These are phyloP conservation scores for Kwoniella pini DNA, from an alignment of 768 basidiomycete species.

Conservation along the genomic window DNA sequence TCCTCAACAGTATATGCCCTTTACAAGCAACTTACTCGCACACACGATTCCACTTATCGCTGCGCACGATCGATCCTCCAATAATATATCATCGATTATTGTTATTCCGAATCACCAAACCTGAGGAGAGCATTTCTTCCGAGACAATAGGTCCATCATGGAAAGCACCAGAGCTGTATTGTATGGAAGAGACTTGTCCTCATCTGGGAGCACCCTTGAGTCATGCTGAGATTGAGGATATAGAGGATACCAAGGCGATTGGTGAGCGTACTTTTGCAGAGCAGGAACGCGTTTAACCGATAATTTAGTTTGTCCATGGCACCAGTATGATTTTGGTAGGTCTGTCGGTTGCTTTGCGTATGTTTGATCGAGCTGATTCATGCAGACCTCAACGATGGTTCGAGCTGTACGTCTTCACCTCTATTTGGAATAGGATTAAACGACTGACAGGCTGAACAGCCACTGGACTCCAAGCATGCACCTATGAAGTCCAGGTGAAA, in stretches of 20 bases:
- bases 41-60: conserved; percentile 38
- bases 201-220: conserved; percentile 78
- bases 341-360: background rate
- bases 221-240: conserved; percentile 59
- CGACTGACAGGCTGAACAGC: background rate
- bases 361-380: background rate
- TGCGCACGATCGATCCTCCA: conserved; percentile 30
- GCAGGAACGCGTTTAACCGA: background rate
- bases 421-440: background rate
- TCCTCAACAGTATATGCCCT: conserved; percentile 21
- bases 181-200: conserved; percentile 78
- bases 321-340: conserved; percentile 48
- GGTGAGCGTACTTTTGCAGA: conserved; percentile 9
- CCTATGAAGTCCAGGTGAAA: conserved; percentile 37
- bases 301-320: conserved; percentile 43
- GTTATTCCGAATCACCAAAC: conserved; percentile 37
- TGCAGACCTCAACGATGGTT: conserved; percentile 32
- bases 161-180: conserved; percentile 61
- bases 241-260: conserved; percentile 41
- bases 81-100: conserved; percentile 37
- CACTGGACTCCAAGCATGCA: conserved; percentile 42
- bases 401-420: conserved; percentile 25
- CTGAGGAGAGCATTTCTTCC: background rate
- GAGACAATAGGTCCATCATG: conserved; percentile 16
- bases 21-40: conserved; percentile 25